Base-by-base conservation (phyloP, 305 asterid genomes). In the Solanum chacoense region DNA sequence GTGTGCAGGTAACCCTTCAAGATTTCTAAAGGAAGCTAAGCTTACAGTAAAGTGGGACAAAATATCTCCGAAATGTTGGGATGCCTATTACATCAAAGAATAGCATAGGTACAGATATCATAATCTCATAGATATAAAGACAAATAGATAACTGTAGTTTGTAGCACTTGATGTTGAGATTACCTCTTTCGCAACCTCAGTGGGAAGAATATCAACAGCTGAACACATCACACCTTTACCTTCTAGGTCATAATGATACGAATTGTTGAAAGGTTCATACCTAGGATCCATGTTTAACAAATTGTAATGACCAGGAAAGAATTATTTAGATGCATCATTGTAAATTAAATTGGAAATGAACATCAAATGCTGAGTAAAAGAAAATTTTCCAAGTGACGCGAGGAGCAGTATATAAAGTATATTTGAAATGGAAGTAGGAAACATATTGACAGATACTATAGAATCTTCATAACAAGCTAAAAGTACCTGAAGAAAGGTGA, bases 171-270 rank as follows among this genome's bases (percentile, higher is more conserved):
- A 50, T 83, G 63, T 29, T 28, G 84, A 76, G 22, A 71, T 42
- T 84, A 96, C 99, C 98, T 96, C 99, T 93, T 94, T 94, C 6
- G 99, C 99, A 89, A 95, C 95, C 93, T 97, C 98, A 0, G 99
- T 97, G 0, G 99, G 99, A 86, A 97, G 99, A 92, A 96, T 96
- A 93, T 97, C 99, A 28, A 94, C 96, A 88, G 99, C 98, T 45
- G 98, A 96, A 89, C 95, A 97, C 78, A 97, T 86, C 90, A 97
- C 87, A 90, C 99, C 99, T 77, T 89, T 87, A 65, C 98, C 99
- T 84, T 94, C 98, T 95, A 95, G 92, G 92, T 94, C 94, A 85
- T 85, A 90, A 92, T 96, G 98, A 92, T 93, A 95, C 8, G 98
- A 94, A 88, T 94, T 90, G 86, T 94, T 93, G 89, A 89, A 67